A percentile compares a stretch with the other conserved stretches of the same genome.
Evolutionary conservation across 208 protist genomes (phyloP).

Genomic region (Leishmania gerbilli): DNA sequence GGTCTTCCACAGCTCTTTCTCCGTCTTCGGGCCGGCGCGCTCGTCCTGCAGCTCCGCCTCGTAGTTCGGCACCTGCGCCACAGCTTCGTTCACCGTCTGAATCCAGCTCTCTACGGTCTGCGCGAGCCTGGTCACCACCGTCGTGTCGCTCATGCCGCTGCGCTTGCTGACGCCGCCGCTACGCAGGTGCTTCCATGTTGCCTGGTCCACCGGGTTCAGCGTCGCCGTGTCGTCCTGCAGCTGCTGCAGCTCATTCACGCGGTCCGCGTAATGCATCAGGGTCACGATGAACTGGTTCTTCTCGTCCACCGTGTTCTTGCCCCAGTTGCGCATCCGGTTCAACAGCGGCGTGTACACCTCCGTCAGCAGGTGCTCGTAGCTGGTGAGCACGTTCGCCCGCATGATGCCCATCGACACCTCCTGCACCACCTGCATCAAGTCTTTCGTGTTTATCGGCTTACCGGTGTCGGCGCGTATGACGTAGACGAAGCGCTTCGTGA

Average conservation of each 20-base stretch:
- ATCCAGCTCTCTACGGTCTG: constrained; percentile 85
- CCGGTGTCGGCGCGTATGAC: constrained; percentile 55
- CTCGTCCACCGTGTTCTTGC: constrained; percentile 87
- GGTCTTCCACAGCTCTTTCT: constrained; percentile 95
- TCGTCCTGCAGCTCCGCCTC: constrained; percentile 91
- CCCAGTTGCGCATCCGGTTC: constrained; percentile 81
- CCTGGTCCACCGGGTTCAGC: constrained; percentile 59
- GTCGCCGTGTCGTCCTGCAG: constrained; percentile 67
- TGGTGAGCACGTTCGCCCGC: constrained; percentile 78
- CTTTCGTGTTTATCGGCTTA: constrained; percentile 74
- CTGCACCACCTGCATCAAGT: constrained; percentile 76
- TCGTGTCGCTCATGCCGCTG: constrained; percentile 76
- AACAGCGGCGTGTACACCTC: constrained; percentile 93
- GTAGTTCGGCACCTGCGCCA: constrained; percentile 83
- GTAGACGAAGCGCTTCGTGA: constrained; percentile 87
- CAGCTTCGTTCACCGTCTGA: constrained; percentile 57
- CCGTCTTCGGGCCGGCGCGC: constrained; percentile 91
- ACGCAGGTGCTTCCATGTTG: constrained; percentile 82
- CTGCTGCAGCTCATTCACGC: constrained; percentile 89
- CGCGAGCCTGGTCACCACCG: constrained; percentile 65
- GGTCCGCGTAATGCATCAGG: constrained; percentile 89
- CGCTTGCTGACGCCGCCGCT: constrained; percentile 77
- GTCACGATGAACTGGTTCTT: constrained; percentile 86
- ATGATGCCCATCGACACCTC: constrained; percentile 88
- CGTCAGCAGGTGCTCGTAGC: constrained; percentile 88